phyloP scores from a whole-genome alignment of 2,329 filamentous ascomycete genomes.

The Fusarium denticulatum region DNA sequence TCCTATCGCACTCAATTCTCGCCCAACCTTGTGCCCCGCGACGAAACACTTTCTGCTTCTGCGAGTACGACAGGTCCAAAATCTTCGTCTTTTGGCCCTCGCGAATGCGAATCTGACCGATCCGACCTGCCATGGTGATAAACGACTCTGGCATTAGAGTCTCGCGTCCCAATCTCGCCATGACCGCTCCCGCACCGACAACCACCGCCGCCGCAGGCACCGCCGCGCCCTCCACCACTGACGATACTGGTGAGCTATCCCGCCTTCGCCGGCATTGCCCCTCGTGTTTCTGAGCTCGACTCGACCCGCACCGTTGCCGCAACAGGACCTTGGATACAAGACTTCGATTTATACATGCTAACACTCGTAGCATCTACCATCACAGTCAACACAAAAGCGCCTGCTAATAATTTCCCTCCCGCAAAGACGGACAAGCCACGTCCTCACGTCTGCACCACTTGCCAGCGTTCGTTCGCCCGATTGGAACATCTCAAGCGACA shows the following conservation, averaged over 20 bases:
- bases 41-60: conserved; percentile 29
- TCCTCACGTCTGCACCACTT: conserved; percentile 92
- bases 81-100: background rate
- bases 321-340: background rate
- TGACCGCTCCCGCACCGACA: conserved; percentile 50
- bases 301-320: conserved; percentile 33
- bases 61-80: conserved; percentile 20
- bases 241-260: conserved; percentile 55
- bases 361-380: conserved; percentile 58
- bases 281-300: conserved; percentile 46
- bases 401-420: conserved; percentile 69
- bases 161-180: conserved; percentile 49
- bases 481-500: conserved; percentile 97
- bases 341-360: conserved; percentile 43
- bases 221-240: conserved; percentile 44
- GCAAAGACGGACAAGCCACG: conserved; percentile 98
- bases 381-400: conserved; percentile 60
- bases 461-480: conserved; percentile 90
- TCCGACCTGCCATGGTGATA: conserved; percentile 50
- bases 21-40: conserved; percentile 40
- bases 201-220: conserved; percentile 45
- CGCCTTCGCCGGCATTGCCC: conserved; percentile 46
- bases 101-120: conserved; percentile 15
- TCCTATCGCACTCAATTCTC: conserved; percentile 34
- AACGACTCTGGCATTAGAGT: conserved; percentile 52